These are phyloP conservation scores for Phytophthora fragariaefolia DNA, from an alignment of 352 stramenopile species.

Conservation along the genomic window DNA sequence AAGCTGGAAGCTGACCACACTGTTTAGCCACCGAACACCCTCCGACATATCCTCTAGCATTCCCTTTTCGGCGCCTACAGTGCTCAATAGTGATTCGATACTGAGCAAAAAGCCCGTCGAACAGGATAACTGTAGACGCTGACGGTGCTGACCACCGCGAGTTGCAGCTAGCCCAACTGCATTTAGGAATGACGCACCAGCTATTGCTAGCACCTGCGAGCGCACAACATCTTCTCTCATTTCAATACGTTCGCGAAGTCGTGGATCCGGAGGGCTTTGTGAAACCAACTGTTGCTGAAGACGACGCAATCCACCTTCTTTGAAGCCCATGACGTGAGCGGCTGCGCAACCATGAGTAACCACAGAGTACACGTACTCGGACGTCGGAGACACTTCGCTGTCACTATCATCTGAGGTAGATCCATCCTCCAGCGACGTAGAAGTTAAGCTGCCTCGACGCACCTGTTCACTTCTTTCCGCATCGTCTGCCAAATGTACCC, in stretches of 20 bases:
- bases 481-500: constrained; percentile 55
- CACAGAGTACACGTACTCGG: constrained; percentile 72
- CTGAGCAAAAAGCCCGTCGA: constrained; percentile 89
- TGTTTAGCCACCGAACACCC: constrained; percentile 85
- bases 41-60: constrained; percentile 96
- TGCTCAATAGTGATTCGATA: constrained; percentile 95
- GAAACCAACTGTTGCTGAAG: constrained; percentile 53
- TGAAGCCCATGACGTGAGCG: constrained; percentile 85
- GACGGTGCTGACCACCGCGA: constrained; percentile 59
- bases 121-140: constrained; percentile 68
- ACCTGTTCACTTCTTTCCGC: constrained; percentile 30
- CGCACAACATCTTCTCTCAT: constrained; percentile 84
- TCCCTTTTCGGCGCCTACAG: constrained; percentile 94
- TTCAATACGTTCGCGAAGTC: constrained; percentile 69
- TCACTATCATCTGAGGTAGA: constrained; percentile 44
- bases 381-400: constrained; percentile 36
- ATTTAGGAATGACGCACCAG: constrained; percentile 77
- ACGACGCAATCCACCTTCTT: constrained; percentile 79
- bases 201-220: constrained; percentile 77
- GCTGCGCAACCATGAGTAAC: constrained; percentile 83
- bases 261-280: constrained; percentile 54
- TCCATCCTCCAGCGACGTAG: constrained; percentile 42
- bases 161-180: constrained; percentile 68
- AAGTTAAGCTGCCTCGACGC: constrained; percentile 33
- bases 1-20: constrained; percentile 80